Evolutionary conservation across 306 rosid genomes (phyloP), one percentile per base, ranked within the genome.

Genomic region (Urtica urens): DNA sequence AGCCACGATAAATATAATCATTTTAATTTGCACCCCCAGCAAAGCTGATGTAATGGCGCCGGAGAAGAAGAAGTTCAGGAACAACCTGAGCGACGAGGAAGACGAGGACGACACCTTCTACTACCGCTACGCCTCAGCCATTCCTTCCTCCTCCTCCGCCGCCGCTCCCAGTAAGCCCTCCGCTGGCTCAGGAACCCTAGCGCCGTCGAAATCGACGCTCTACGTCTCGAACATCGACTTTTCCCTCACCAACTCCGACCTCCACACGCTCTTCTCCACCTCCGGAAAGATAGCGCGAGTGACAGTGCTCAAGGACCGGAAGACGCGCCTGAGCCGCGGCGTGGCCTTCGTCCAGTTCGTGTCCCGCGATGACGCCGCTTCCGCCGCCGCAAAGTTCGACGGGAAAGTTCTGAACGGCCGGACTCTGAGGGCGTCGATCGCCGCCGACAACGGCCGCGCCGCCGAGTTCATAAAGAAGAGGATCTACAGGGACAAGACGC

Each of bases 361-460:
- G 41, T 78, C 95, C 1, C 78, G 76, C n/a, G 57, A 62, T 5
- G 93, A 84, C 59, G 97, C 97, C 0, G 50, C 45, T 16, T 19
- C 39, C 14, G 83, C 93, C 0, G 74, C 77, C 3, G 23, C 53
- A 0, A 61, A 69, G 46, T 81, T 84, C 90, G 45, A 84, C 66
- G 47, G 55, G 5, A 88, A 84, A 65, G 20, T 78, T 28, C 86
- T 83, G 53, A 88, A 84, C 38, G 90, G 87, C 15, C 68, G 95
- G 13, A 86, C 75, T 10, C 50, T 88, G 17, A 34, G 79, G 17
- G 84, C 77, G 17, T 72, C 97, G 34, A 84, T 88, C 10, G 97
- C 86, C 7, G 59, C 80, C n/a, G 95, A 88, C 39, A 88, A 88
- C 17, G 93, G 97, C 29, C 90, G 95, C 0, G 95, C 97, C 0